Base-by-base conservation (phyloP, 176 grass and related monocot genomes). In the Chloris gayana region DNA sequence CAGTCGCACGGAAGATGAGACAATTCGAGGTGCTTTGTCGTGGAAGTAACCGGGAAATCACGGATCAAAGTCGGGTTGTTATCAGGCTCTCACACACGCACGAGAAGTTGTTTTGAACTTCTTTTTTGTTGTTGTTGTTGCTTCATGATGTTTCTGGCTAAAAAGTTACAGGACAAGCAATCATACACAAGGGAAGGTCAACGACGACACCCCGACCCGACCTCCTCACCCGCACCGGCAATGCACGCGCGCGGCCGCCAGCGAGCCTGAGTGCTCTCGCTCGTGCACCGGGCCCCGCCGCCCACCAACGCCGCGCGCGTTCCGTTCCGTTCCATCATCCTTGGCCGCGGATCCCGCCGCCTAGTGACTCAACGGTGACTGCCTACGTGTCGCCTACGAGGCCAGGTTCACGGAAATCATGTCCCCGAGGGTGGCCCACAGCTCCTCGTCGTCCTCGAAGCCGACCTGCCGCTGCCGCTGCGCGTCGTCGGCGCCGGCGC, bases 391-490 rank as follows among this genome's bases (percentile, higher is more conserved):
- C 9, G 14, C 64, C 82, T 83, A 95, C 54, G 84, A 80, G 9
- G 69, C 68, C 9, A 89, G 82, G 83, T 95, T 87, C 56, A 81
- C 80, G 45, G 88, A 80, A 69, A 91, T 6, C 54, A 88, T 75
- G 84, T 94, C 92, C 39, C 78, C 76, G n/a, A 97, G 86, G 42
- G 82, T 89, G 38, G 87, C 85, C 87, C 89, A 94, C 18, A 94
- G 54, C 68, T 92, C 89, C 18, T 92, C 89, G 19, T 92, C 95
- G 35, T 83, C 85, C 69, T 84, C 79, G 47, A 17, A 54, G 51
- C 79, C 67, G 73, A 35, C 59, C 78, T 82, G 83, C 45, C 53
- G 69, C 45, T 78, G 85, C 41, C 79, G 45, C 46, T 76, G 82
- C 7, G 22, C 66, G 19, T 74, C 73, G 22, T 59, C 81, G 35